Conservation (phyloP, 1,284 basidiomycete species). For the Fomitopsis betulina region DNA sequence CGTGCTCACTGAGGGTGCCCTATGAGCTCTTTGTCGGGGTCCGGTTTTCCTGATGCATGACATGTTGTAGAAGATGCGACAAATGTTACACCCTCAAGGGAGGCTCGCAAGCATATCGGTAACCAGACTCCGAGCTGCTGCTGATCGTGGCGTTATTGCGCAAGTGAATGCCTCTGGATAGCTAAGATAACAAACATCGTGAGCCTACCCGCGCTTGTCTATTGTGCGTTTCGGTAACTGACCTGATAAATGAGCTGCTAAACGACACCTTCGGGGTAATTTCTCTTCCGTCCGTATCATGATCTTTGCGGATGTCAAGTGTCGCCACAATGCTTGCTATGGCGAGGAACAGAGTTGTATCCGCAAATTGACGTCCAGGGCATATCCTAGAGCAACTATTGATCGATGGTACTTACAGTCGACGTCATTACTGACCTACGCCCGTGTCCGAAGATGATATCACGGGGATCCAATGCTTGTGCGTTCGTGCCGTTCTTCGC, state of each 20-base stretch:
- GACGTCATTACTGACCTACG: constrained; percentile 10
- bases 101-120: too few relatives aligned
- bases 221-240: neutral
- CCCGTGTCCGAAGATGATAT: constrained; percentile 22
- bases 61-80: too few relatives aligned
- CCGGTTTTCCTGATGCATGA: too few relatives aligned
- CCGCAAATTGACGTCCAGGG: constrained; percentile 17
- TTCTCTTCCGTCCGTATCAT: constrained; percentile 6
- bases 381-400: constrained; percentile 12
- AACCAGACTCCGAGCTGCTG: too few relatives aligned
- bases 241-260: neutral
- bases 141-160: too few relatives aligned
- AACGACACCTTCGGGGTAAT: constrained; percentile 3
- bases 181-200: neutral
- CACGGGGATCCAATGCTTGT: constrained; percentile 11
- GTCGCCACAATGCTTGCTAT: constrained; percentile 16
- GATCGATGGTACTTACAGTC: neutral
- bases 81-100: too few relatives aligned
- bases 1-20: too few relatives aligned
- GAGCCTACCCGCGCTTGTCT: neutral
- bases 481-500: constrained; percentile 6
- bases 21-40: too few relatives aligned
- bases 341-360: constrained; percentile 5
- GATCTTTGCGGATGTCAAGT: constrained; percentile 9
- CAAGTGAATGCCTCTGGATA: neutral